Evolutionary conservation across 768 basidiomycete species (phyloP).

Genomic region (Gloeopeniophorella convolvens): DNA sequence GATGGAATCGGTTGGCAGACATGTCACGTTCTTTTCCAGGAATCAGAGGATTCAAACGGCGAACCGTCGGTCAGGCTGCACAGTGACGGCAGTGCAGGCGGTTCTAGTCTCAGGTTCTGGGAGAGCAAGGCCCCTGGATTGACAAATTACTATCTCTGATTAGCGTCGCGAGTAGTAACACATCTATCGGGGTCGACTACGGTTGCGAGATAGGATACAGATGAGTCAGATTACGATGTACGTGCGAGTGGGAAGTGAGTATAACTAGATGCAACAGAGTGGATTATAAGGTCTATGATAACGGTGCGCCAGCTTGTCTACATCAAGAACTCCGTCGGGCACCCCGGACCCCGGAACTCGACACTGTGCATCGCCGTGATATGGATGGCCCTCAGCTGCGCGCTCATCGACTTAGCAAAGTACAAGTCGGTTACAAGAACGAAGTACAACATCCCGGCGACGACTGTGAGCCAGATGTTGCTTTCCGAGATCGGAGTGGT

Average conservation of each 20-base stretch:
- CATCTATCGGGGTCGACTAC: no score
- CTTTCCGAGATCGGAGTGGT: neutral
- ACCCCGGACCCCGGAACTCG: neutral
- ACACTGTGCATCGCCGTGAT: neutral
- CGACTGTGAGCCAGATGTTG: neutral
- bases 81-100: conserved; percentile 18
- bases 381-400: neutral
- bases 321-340: neutral
- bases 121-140: conserved; percentile 23
- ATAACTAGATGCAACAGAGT: neutral
- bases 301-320: neutral
- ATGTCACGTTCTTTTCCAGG: conserved; percentile 21
- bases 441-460: conserved; percentile 1
- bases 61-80: conserved; percentile 18
- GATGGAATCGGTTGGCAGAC: conserved; percentile 9
- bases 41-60: conserved; percentile 16
- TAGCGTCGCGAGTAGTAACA: no score
- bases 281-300: neutral
- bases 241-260: no score
- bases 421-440: neutral
- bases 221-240: no score
- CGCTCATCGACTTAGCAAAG: neutral
- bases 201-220: no score
- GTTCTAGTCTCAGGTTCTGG: conserved; percentile 22
- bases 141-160: conserved; percentile 7